A percentile compares a stretch with the other conserved stretches of the same genome.
Conservation (phyloP, 352 stramenopile genomes). For the Globisporangium cylindrosporum region DNA sequence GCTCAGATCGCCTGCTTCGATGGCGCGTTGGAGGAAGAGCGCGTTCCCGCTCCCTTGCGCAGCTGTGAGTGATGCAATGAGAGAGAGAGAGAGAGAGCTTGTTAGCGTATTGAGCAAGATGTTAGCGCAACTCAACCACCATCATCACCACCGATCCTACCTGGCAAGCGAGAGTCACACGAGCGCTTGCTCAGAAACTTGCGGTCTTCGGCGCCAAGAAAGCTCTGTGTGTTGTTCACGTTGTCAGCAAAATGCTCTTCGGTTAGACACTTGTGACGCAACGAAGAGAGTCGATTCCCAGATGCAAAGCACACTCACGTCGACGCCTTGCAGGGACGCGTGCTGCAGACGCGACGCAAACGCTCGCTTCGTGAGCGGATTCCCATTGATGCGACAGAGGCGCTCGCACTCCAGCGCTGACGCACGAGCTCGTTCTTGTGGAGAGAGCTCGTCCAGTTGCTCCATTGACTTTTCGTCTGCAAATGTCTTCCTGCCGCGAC, state of each 20-base stretch:
- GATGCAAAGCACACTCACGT: slow-evolving; percentile 10
- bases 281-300: not conserved
- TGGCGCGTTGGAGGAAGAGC: slow-evolving; percentile 46
- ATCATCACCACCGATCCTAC: no score
- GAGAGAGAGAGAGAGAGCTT: not conserved
- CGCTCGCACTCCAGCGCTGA: slow-evolving; percentile 32
- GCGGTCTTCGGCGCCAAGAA: slow-evolving; percentile 42
- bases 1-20: slow-evolving; percentile 47
- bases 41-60: slow-evolving; percentile 34
- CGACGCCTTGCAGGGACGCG: not conserved
- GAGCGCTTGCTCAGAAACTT: slow-evolving; percentile 41
- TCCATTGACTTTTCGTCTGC: slow-evolving; percentile 21
- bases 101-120: no score
- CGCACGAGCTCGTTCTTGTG: slow-evolving; percentile 25
- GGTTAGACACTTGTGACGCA: not conserved
- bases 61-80: slow-evolving; percentile 4
- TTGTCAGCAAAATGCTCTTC: not conserved
- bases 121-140: no score
- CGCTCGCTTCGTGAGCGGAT: slow-evolving; percentile 32
- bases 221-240: slow-evolving; percentile 27
- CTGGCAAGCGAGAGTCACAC: slow-evolving; percentile 24
- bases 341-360: slow-evolving; percentile 31
- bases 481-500: not conserved
- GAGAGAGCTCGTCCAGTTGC: slow-evolving; percentile 20
- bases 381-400: slow-evolving; percentile 38